Base-by-base conservation (phyloP, 768 basidiomycete genomes). In the Neoboletus subvelutipes region DNA sequence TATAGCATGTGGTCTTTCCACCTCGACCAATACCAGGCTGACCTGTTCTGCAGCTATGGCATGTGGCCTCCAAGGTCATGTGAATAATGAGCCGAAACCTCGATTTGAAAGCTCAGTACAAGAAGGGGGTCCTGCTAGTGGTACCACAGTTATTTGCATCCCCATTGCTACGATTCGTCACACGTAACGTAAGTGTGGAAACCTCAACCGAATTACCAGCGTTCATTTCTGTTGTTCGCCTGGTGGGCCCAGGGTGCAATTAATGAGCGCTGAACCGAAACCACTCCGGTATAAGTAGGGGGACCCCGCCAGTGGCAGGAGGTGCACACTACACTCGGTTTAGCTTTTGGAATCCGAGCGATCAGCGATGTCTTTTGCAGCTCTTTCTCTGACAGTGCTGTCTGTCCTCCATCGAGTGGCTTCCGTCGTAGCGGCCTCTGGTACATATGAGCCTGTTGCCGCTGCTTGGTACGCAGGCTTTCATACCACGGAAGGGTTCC, bases 381-480 rank as follows among this genome's bases (percentile, higher is more conserved):
- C 33, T 2, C 54, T 64, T 34, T 50, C 37, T 6, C 15, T 64
- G 17, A 31, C 42, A 5, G 45, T 55, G 22, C 15, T 65, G 5
- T 61, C 51, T 36, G 17, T 56, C 22, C 20, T 55, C 15, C 48
- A 22, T 12, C 20, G 20, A 17, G 54, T 17, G n/a, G 26, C 47
- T 40, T 42, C 58, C 29, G 7, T 52, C 45, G n/a, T 20, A 17
- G 17, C 18, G 26, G 12, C 36, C 0, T 18, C 18, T 12, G 6
- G 28, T 7, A 2, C 26, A 3, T 18, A 47, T 3, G 24, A 18
- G 1, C 50, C 52, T 50, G 75, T 85, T 8, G 82, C 82, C 2
- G 71, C 79, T 18, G 76, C 81, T 10, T 90, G 86, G 86, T 89
- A 81, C 61, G 80, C 86, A n/a, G 82, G 83, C 41, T 90, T 80